phyloP scores from a whole-genome alignment of 202 grass and related monocot genomes.

The Carex arenaria region DNA sequence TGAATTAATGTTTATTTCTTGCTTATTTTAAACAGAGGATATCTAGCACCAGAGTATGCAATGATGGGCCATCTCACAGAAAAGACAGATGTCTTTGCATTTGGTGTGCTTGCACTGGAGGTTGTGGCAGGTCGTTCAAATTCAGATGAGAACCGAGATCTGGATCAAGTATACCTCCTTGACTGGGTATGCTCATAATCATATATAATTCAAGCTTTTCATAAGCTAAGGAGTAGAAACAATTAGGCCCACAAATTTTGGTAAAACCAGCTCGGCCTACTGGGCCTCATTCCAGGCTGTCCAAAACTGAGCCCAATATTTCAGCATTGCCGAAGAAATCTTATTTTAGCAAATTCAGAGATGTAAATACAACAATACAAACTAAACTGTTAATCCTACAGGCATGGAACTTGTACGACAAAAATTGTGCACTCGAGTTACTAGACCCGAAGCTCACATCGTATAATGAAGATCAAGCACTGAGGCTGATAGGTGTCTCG shows the following conservation, averaged over 20 bases:
- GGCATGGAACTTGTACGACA: slow-evolving; percentile 35
- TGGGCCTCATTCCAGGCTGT: background rate
- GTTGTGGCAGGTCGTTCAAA: slow-evolving; percentile 39
- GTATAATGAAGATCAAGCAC: slow-evolving; percentile 27
- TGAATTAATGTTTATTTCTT: background rate
- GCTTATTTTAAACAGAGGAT: slow-evolving; percentile 24
- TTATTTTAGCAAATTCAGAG: background rate
- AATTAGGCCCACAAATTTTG: background rate
- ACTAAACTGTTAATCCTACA: background rate
- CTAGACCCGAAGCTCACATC: slow-evolving; percentile 1
- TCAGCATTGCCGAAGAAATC: too few species aligned
- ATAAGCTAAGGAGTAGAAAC: background rate
- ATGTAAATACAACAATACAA: background rate
- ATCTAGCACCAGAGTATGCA: slow-evolving; percentile 52
- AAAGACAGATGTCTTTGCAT: slow-evolving; percentile 51
- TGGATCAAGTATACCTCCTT: slow-evolving; percentile 42
- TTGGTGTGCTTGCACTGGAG: slow-evolving; percentile 36
- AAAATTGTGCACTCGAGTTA: slow-evolving; percentile 18
- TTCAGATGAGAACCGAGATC: slow-evolving; percentile 24
- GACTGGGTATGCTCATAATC: slow-evolving; percentile 29
- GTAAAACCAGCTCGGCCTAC: background rate
- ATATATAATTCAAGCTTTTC: background rate
- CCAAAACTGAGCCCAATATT: background rate
- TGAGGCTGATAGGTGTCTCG: slow-evolving; percentile 13
- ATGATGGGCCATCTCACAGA: slow-evolving; percentile 49